Evolutionary conservation across 169 alveolate genomes (phyloP).

Genomic region (Cystoisospora suis): DNA sequence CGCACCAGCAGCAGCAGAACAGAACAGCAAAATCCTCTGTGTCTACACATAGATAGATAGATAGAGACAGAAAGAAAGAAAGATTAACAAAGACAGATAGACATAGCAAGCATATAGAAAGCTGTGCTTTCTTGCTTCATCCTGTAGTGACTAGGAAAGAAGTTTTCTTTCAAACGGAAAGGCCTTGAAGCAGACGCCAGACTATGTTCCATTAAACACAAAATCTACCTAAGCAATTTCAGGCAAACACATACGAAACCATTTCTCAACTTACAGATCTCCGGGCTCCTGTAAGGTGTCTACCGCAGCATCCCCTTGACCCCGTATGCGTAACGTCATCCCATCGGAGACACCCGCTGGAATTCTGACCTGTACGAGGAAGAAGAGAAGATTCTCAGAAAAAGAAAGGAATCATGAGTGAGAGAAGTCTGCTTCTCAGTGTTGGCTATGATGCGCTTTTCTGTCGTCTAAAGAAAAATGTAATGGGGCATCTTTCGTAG

Average conservation of each 20-base stretch:
- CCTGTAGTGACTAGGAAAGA: neutral
- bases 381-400: neutral
- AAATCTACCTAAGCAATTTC: too few species aligned
- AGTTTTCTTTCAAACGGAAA: neutral
- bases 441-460: too few species aligned
- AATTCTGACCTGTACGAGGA: neutral
- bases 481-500: too few species aligned
- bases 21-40: too few species aligned
- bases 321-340: neutral
- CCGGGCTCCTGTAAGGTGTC: slow-evolving; percentile 6
- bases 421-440: too few species aligned
- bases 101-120: neutral
- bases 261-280: neutral
- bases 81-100: neutral
- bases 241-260: neutral
- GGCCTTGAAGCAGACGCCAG: neutral
- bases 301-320: slow-evolving; percentile 22
- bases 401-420: neutral
- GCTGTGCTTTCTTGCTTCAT: neutral
- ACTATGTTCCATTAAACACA: neutral
- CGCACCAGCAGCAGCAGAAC: too few species aligned
- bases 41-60: too few species aligned
- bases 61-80: too few species aligned
- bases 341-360: slow-evolving; percentile 38
- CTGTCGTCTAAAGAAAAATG: too few species aligned